Evolutionary conservation across 306 rosid genomes (phyloP), one percentile per base, ranked within the genome.

Genomic region (Pyrus pyrifolia): DNA sequence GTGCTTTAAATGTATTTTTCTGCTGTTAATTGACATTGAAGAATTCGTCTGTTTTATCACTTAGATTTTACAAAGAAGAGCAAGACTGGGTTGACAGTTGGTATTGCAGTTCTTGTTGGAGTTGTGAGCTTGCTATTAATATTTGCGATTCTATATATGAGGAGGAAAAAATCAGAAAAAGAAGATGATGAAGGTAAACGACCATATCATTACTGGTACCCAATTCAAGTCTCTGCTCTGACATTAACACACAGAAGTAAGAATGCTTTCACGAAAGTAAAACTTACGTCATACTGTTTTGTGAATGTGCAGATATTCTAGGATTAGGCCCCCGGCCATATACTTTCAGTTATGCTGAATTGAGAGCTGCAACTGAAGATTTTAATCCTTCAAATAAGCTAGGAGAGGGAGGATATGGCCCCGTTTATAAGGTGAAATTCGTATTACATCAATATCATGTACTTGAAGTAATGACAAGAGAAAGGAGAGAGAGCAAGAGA

Each of bases 381-480:
- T 81, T 81, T 58, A 67, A 11, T 45, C 42, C 78, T 67, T 72
- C 78, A 7, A 81, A 81, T 42, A 81, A 81, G 78, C n/a, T 81
- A 9, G 81, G 81, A 67, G 85, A 81, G 52, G 85, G 85, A 38
- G 85, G 85, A 25, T 81, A 76, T 77, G 81, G 85, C n/a, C 30
- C 67, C 2, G 81, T 77, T 67, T 77, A 67, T 67, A 81, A 77
- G 81, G 85, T 76, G 22, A 31, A 22, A 4, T 11, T 8, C 2
- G 10, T 17, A 14, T 53, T 58, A 11, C 22, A 73, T 38, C 25
- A n/a, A 0, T 44, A 21, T 58, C 45, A 23, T 11, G 6, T 15
- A 69, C 18, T 52, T 12, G 4, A 3, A 8, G 13, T 71, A 11
- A 27, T 3, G 23, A 14, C 30, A 31, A 30, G 9, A 53, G 59